A percentile compares a stretch with the other conserved stretches of the same genome.
These are phyloP conservation scores for Daldinia grandis DNA, from an alignment of 495 filamentous ascomycete genomes.

Conservation along the genomic window DNA sequence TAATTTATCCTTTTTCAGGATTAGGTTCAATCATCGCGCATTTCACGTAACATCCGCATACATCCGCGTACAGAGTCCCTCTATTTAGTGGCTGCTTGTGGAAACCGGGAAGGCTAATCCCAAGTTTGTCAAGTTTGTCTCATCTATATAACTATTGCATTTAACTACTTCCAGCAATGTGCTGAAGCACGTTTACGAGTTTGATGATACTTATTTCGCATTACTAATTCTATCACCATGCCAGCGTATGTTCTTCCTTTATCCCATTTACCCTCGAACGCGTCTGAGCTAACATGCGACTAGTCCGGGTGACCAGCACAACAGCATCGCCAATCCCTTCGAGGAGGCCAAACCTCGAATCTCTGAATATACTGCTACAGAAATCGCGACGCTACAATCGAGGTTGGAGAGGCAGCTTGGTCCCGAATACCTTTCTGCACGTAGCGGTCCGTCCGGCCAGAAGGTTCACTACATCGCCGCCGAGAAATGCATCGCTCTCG, in stretches of 20 bases:
- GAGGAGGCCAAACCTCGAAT: conserved; percentile 72
- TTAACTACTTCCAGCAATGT: neutral
- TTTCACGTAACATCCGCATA: conserved; percentile 1
- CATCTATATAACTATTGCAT: neutral
- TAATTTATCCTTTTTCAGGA: neutral
- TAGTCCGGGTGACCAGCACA: conserved; percentile 86
- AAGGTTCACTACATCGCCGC: conserved; percentile 91
- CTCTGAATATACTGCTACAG: conserved; percentile 81
- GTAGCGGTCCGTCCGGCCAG: conserved; percentile 79
- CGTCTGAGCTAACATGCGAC: conserved; percentile 16
- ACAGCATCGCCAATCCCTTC: conserved; percentile 72
- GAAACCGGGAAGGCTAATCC: neutral
- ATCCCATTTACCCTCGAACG: neutral
- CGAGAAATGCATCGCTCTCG: conserved; percentile 93
- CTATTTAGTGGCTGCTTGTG: neutral
- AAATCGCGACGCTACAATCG: conserved; percentile 88
- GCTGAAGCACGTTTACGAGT: conserved; percentile 16
- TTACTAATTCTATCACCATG: conserved; percentile 41
- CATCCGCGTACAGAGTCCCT: neutral
- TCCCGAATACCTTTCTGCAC: conserved; percentile 90
- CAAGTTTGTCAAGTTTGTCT: neutral
- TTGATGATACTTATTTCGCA: conserved; percentile 21
- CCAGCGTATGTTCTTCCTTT: conserved; percentile 53
- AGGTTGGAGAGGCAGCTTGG: conserved; percentile 93
- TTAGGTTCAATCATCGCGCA: neutral